These are phyloP conservation scores for Pestalotiopsis sp. DNA, from an alignment of 2,329 filamentous ascomycete species.

Conservation along the genomic window DNA sequence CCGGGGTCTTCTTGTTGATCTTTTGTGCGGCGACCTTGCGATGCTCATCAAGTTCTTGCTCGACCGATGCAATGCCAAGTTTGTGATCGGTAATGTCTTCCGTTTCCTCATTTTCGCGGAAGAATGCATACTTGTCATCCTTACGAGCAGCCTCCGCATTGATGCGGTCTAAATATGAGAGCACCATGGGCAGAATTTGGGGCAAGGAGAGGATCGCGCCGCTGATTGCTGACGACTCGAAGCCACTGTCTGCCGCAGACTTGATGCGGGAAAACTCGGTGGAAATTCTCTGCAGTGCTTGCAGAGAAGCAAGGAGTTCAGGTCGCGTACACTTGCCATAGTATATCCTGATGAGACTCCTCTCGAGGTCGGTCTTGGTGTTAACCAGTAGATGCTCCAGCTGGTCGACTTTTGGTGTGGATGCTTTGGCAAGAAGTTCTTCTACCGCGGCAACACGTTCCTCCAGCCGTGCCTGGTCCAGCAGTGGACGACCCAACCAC, in stretches of 20 bases:
- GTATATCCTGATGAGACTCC: slow-evolving; percentile 91
- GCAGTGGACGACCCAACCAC: slow-evolving; percentile 89
- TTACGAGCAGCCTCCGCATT: slow-evolving; percentile 79
- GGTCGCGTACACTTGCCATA: slow-evolving; percentile 93
- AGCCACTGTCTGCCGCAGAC: slow-evolving; percentile 66
- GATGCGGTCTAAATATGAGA: slow-evolving; percentile 79
- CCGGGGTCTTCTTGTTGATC: slow-evolving; percentile 67
- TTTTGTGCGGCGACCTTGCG: slow-evolving; percentile 69
- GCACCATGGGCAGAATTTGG: slow-evolving; percentile 70
- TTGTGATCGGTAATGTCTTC: slow-evolving; percentile 89
- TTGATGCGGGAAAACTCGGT: slow-evolving; percentile 73
- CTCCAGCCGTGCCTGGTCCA: slow-evolving; percentile 74
- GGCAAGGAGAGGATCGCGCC: slow-evolving; percentile 76
- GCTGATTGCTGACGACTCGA: slow-evolving; percentile 68
- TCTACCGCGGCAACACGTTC: slow-evolving; percentile 82
- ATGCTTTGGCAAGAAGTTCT: slow-evolving; percentile 73
- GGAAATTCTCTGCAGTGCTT: slow-evolving; percentile 80
- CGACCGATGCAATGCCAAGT: slow-evolving; percentile 85
- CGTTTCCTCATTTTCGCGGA: slow-evolving; percentile 82
- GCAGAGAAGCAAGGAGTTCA: slow-evolving; percentile 81
- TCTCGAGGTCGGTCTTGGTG: slow-evolving; percentile 82
- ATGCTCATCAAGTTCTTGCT: slow-evolving; percentile 83
- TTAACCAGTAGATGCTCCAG: slow-evolving; percentile 70
- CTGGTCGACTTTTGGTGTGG: slow-evolving; percentile 68
- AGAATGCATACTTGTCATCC: slow-evolving; percentile 94